Percentiles rank a stretch among this genome's conserved stretches.
phyloP scores from a whole-genome alignment of 441 rosid genomes.

The Daphne laureola region DNA sequence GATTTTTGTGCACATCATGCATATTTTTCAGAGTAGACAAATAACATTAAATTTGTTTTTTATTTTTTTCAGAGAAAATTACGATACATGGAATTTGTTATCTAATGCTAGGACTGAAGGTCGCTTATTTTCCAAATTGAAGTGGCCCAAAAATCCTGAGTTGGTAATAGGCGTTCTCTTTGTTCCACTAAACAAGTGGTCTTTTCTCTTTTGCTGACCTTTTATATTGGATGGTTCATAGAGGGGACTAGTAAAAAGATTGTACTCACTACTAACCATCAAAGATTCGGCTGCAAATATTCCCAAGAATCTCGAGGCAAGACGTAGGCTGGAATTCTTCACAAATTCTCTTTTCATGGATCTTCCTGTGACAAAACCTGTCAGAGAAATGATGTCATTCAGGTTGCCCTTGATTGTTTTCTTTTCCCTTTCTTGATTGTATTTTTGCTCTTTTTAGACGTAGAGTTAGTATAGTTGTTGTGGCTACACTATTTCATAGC shows the following conservation, averaged over 20 bases:
- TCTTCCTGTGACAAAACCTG: constrained; percentile 74
- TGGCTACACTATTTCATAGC: constrained; percentile 9
- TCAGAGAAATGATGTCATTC: constrained; percentile 79
- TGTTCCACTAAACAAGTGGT: constrained; percentile 12
- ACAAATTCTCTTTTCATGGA: constrained; percentile 97
- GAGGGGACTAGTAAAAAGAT: constrained; percentile 74
- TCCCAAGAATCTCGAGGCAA: constrained; percentile 90
- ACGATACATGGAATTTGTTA: constrained; percentile 67
- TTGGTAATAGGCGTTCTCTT: constrained; percentile 40
- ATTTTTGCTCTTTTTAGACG: constrained; percentile 13
- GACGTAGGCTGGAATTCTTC: constrained; percentile 86
- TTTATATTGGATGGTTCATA: constrained; percentile 31
- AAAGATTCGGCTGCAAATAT: constrained; percentile 89
- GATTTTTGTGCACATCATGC: constrained; percentile 10
- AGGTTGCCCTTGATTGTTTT: constrained; percentile 36
- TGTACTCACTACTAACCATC: constrained; percentile 78
- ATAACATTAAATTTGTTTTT: constrained; percentile 8
- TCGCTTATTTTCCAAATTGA: constrained; percentile 77
- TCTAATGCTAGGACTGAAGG: constrained; percentile 83
- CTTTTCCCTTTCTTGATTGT: background rate
- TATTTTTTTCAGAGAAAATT: constrained; percentile 57
- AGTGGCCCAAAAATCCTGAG: constrained; percentile 88
- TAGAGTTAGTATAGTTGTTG: constrained; percentile 1
- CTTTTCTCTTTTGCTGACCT: constrained; percentile 4
- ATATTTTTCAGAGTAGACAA: background rate